Evolutionary conservation across 495 filamentous ascomycete species (phyloP), one percentile per base, ranked within the genome.

Genomic region (Thermothielavioides terrestris): DNA sequence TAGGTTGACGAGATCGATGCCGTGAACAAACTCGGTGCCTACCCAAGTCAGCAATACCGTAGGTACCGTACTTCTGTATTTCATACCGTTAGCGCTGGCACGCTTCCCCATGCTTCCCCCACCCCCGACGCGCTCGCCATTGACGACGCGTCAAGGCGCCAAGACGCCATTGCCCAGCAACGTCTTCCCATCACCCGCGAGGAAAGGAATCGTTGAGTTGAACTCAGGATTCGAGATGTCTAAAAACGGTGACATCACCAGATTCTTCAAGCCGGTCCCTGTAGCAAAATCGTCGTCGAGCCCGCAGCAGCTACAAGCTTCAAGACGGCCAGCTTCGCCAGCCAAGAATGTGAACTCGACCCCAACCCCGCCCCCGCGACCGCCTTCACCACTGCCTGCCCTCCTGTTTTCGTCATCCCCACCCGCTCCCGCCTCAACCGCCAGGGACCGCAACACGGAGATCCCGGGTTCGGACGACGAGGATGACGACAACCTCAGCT

Each of bases 391-490:
- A 40, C 38, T 45, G 6, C 45, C 52, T 36, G 6, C 43, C 39
- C 35, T 58, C 23, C 46, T 63, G 52, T 23, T 63, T 49, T 23
- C 64, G n/a, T 62, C 53, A 1, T 63, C 69, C 26, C 60, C 68
- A 0, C 50, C 59, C 22, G 57, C 56, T 37, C 48, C 58, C 15
- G 44, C 62, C 2, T 47, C 61, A 20, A 55, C 58, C 6, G 20
- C 26, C 21, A 50, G 61, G 10, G 57, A 59, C 39, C 63, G 61
- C 32, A 59, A 70, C 41, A 58, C 63, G 17, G 76, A 85, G 25
- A 82, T 88, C 43, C 76, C 72, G 35, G 75, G 70, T 49, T 90
- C 59, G 4, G 59, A 60, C n/a, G 52, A 52, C 15, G 52, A 54
- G 12, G 52, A 54, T 22, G 63, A 56, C 9, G 42, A 52, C 22